Evolutionary conservation across 441 rosid genomes (phyloP).

Genomic region (Erodium moschatum): DNA sequence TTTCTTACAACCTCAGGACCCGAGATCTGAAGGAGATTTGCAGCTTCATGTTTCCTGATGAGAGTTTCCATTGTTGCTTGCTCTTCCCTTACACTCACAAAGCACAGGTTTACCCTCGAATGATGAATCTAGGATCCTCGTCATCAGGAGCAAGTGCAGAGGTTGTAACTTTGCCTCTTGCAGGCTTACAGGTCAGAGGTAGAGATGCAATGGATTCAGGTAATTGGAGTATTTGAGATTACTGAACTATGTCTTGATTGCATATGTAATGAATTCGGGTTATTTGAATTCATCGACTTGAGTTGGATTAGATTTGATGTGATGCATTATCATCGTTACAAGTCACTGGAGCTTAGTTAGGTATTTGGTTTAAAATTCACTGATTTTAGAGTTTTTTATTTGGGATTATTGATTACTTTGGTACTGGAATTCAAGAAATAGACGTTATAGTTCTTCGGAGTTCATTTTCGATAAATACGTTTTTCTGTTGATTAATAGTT

Average conservation of each 20-base stretch:
- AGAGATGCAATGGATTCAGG: background rate
- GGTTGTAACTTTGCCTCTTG: conserved; percentile 1
- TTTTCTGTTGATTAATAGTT: too few relatives aligned
- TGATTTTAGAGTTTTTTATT: too few relatives aligned
- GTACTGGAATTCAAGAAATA: too few relatives aligned
- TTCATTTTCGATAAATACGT: too few relatives aligned
- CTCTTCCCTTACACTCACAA: conserved; percentile 1
- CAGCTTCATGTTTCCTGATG: conserved; percentile 13
- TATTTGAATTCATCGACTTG: too few relatives aligned
- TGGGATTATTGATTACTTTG: too few relatives aligned
- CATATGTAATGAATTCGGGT: too few relatives aligned
- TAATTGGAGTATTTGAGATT: background rate
- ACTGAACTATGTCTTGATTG: background rate
- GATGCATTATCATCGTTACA: too few relatives aligned
- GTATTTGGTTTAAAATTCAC: too few relatives aligned
- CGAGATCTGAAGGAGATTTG: conserved; percentile 14
- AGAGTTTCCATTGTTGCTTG: conserved; percentile 19
- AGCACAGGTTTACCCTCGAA: background rate
- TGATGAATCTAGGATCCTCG: background rate
- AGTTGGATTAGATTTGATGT: too few relatives aligned
- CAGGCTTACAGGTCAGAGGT: conserved; percentile 2
- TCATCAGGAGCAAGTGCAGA: background rate
- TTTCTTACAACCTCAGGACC: conserved; percentile 18
- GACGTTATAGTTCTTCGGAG: too few relatives aligned
- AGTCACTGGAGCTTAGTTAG: too few relatives aligned